phyloP scores from a whole-genome alignment of 768 basidiomycete species.

The Amanita thiersii region DNA sequence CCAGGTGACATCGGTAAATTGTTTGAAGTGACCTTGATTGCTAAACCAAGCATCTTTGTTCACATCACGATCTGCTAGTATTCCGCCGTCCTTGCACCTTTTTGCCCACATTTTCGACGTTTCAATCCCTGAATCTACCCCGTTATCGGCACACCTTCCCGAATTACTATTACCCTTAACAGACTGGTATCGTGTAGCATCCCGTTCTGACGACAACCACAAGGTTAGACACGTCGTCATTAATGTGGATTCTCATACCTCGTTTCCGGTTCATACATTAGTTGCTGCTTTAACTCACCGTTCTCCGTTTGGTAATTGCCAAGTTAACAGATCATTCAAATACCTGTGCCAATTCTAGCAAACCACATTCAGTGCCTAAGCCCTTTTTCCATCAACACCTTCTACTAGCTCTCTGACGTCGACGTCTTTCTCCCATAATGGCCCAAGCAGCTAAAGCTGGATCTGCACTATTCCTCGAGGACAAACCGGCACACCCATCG shows the following conservation, averaged over 20 bases:
- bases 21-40: background rate
- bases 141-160: background rate
- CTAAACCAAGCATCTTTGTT: background rate
- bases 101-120: too few relatives aligned
- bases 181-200: background rate
- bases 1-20: conserved; percentile 2
- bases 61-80: conserved; percentile 1
- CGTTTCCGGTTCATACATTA: background rate
- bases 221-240: conserved; percentile 1
- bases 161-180: background rate
- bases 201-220: background rate
- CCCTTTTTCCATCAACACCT: background rate
- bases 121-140: background rate
- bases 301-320: conserved; percentile 10
- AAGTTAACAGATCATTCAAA: conserved; percentile 2
- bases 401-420: background rate
- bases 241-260: background rate
- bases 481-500: conserved; percentile 43
- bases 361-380: background rate
- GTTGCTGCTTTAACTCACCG: background rate
- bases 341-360: background rate
- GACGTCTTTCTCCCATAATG: background rate
- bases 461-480: conserved; percentile 57
- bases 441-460: conserved; percentile 37
- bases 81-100: background rate